A percentile compares a stretch with the other conserved stretches of the same genome.
Conservation (phyloP, 768 basidiomycete genomes). For the Tricholoma matsutake region DNA sequence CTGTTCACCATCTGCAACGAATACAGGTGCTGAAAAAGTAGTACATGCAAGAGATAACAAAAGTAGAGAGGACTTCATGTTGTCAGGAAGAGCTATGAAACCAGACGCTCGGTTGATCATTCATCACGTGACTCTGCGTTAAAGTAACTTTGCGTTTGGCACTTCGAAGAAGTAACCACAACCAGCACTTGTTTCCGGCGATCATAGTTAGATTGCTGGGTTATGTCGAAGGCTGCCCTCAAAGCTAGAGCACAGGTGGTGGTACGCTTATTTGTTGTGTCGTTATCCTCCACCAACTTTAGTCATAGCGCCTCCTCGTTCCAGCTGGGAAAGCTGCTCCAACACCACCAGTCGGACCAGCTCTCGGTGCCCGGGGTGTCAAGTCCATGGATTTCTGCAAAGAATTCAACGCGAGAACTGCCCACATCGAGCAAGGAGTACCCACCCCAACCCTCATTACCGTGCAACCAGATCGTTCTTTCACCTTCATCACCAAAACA, state of each 20-base stretch:
- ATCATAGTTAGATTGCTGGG: constrained; percentile 1
- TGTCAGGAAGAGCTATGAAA: constrained; percentile 14
- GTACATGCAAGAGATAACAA: constrained; percentile 45
- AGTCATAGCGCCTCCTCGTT: constrained; percentile 72
- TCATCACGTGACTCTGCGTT: constrained; percentile 9
- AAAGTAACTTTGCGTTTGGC: no score
- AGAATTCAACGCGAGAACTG: constrained; percentile 98
- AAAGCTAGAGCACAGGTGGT: constrained; percentile 73
- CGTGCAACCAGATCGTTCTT: constrained; percentile 92
- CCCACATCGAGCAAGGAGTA: constrained; percentile 78
- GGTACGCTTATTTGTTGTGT: constrained; percentile 42
- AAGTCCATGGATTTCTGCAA: constrained; percentile 99
- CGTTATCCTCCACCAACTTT: constrained; percentile 7
- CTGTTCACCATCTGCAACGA: constrained; percentile 30
- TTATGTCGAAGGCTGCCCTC: constrained; percentile 66
- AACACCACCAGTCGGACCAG: constrained; percentile 94
- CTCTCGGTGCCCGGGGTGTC: constrained; percentile 95
- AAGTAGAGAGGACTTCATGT: constrained; percentile 49
- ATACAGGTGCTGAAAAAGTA: constrained; percentile 39
- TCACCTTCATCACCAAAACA: constrained; percentile 89
- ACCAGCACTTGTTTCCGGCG: background rate
- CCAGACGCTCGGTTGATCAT: background rate
- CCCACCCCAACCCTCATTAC: constrained; percentile 92
- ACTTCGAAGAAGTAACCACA: no score
- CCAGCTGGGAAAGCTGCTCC: constrained; percentile 95